Conservation (phyloP, 768 basidiomycete genomes). For the Rhizopogon sp. region DNA sequence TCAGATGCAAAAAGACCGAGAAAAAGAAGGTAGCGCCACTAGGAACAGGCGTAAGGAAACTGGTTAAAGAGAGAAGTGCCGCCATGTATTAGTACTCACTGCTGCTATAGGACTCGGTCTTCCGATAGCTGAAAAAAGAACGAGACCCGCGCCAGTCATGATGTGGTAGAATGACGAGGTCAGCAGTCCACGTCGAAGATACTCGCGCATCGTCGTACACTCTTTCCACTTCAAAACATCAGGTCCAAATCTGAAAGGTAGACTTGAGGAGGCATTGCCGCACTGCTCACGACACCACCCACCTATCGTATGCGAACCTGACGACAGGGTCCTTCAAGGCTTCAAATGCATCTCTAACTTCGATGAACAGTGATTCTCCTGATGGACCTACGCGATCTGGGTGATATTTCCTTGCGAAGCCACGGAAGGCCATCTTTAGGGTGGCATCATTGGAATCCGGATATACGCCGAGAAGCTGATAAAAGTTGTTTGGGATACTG, state of each 20-base stretch:
- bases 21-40: constrained; percentile 84
- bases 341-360: constrained; percentile 70
- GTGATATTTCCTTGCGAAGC: constrained; percentile 70
- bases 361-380: constrained; percentile 64
- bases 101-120: constrained; percentile 56
- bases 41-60: constrained; percentile 8
- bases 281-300: constrained; percentile 14
- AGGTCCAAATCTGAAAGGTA: constrained; percentile 62
- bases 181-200: constrained; percentile 59
- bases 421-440: constrained; percentile 69
- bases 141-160: constrained; percentile 48
- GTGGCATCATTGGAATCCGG: constrained; percentile 60
- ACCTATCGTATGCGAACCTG: constrained; percentile 86
- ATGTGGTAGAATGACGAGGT: constrained; percentile 64
- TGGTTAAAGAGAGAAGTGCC: constrained; percentile 2
- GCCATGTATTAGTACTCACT: constrained; percentile 39
- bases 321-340: constrained; percentile 72
- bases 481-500: constrained; percentile 68
- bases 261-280: constrained; percentile 5
- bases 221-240: constrained; percentile 63
- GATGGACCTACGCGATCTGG: constrained; percentile 63
- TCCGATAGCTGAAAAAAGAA: constrained; percentile 61
- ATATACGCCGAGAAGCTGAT: constrained; percentile 62
- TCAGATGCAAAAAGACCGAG: constrained; percentile 57
- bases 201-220: constrained; percentile 67